A percentile compares a stretch with the other conserved stretches of the same genome.
Evolutionary conservation across 768 basidiomycete genomes (phyloP).

Genomic region (Mycena chlorophos): DNA sequence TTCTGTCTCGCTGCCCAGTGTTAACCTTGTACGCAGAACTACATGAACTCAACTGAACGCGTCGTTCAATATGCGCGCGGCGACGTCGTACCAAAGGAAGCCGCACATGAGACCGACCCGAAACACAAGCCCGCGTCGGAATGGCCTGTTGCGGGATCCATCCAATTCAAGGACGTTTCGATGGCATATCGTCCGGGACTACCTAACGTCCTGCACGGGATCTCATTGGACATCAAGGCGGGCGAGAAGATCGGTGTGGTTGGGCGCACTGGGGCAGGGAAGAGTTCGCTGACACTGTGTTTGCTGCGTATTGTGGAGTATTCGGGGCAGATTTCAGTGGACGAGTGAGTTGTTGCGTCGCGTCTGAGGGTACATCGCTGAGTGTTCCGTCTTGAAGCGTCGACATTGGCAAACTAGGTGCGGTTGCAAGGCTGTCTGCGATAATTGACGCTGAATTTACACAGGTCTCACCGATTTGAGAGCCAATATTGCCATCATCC

Average conservation of each 20-base stretch:
- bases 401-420: not conserved
- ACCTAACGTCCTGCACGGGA: conserved; percentile 47
- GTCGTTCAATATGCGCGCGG: conserved; percentile 54
- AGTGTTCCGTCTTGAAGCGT: not conserved
- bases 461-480: not conserved
- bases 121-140: conserved; percentile 50
- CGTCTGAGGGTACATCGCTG: not conserved
- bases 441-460: too few species aligned
- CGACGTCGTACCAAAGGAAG: conserved; percentile 57
- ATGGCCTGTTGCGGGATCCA: conserved; percentile 64
- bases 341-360: not conserved
- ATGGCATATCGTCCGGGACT: conserved; percentile 68
- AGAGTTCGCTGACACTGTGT: conserved; percentile 2
- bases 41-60: conserved; percentile 65
- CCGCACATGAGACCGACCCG: conserved; percentile 53
- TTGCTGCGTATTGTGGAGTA: conserved; percentile 9
- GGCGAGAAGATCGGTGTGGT: conserved; percentile 15
- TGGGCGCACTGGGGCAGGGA: conserved; percentile 12
- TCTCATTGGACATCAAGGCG: conserved; percentile 6
- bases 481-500: not conserved
- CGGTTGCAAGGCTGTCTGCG: too few species aligned
- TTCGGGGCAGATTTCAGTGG: not conserved
- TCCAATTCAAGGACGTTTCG: conserved; percentile 59
- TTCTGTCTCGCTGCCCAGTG: not conserved
- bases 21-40: conserved; percentile 44